Conservation (phyloP, 768 basidiomycete genomes). For the Xerocomus brunneocitrinus region DNA sequence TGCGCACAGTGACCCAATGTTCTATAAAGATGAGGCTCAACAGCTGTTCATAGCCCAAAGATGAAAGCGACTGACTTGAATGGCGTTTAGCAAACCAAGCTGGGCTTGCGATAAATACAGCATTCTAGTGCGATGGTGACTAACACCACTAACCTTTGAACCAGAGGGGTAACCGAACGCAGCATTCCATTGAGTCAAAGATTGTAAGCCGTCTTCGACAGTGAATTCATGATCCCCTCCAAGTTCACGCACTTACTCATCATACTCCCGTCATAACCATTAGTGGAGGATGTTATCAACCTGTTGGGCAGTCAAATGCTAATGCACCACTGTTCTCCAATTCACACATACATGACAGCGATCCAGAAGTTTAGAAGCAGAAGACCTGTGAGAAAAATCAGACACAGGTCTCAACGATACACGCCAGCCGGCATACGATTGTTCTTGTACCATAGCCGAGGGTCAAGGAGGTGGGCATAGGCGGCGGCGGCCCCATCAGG, state of each 20-base stretch:
- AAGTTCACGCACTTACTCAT: constrained; percentile 29
- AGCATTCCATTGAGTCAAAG: constrained; percentile 34
- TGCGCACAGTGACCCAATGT: constrained; percentile 36
- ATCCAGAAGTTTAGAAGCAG: constrained; percentile 64
- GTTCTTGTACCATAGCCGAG: constrained; percentile 70
- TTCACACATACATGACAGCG: constrained; percentile 46
- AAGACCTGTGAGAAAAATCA: constrained; percentile 34
- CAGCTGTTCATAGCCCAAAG: too few relatives aligned
- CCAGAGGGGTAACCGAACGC: constrained; percentile 30
- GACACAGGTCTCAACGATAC: background rate
- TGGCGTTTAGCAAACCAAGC: constrained; percentile 36
- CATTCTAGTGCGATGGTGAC: background rate
- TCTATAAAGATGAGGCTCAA: constrained; percentile 25
- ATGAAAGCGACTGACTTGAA: constrained; percentile 27
- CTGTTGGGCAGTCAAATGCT: constrained; percentile 10
- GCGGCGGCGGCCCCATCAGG: constrained; percentile 29
- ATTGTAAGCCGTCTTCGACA: constrained; percentile 33
- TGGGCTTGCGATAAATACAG: constrained; percentile 2
- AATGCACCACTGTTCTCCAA: background rate
- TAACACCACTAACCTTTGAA: constrained; percentile 20
- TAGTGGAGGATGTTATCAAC: constrained; percentile 34
- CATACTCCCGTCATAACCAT: constrained; percentile 39
- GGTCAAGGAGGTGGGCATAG: constrained; percentile 53
- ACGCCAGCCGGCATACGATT: constrained; percentile 35
- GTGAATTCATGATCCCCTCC: background rate